Evolutionary conservation across 768 basidiomycete genomes (phyloP), one percentile per base, ranked within the genome.

Genomic region (Hericium alpestre): DNA sequence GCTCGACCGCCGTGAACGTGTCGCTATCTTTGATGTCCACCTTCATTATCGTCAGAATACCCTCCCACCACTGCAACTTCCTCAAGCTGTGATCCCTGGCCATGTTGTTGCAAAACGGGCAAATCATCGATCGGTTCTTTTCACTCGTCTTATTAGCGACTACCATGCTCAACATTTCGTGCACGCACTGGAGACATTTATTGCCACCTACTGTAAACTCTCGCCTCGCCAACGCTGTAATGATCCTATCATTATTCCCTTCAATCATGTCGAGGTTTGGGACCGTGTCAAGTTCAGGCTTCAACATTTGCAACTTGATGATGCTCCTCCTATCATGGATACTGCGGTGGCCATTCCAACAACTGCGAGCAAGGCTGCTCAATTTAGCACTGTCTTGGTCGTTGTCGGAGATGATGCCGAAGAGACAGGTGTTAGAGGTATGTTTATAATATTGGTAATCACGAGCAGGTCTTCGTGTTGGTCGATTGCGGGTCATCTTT

Each of bases 1-100:
- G 65, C 57, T 73, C 18, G 38, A 58, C 16, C 51, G 51, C 27
- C 12, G 12, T 4, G 51, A 53, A 16, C 12, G 18, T 11, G 3
- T 53, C 10, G 27, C 51, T 1, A 27, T 53, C 11, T 53, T 53
- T 22, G 51, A 32, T 10, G 25, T 38, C 12, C 51, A 53, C 32
- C n/a, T 52, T 15, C 51, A 22, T 16, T 53, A 37, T 25, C 51
- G 12, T 4, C 51, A n/a, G 7, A 15, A 53, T 4, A 15, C 6
- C 16, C 27, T 38, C 4, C 48, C 48, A 9, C 25, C 25, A 13
- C 40, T 43, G 13, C 12, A 18, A 43, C 12, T 23, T 23, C 23
- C 23, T 23, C 23, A 23, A 1, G 23, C 23, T 23, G 4, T 23
- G 23, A 23, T 23, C 23, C 23, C 23, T 23, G 23, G 23, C 23